Evolutionary conservation across 345 rosid species (phyloP).

Genomic region (Hirschfeldia incana): DNA sequence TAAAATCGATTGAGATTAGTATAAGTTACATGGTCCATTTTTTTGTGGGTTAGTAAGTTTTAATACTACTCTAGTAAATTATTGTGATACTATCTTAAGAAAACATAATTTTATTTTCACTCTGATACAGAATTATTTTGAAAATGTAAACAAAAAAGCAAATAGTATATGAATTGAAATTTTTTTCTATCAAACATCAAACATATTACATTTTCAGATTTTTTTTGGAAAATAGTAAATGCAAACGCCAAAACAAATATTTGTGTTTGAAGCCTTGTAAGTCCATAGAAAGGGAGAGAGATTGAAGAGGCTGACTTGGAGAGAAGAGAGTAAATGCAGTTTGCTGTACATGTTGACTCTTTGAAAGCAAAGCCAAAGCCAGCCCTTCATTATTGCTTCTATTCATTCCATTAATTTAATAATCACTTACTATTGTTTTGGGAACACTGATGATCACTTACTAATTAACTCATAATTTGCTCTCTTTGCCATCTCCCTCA

Average conservation of each 20-base stretch:
- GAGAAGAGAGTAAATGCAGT: slow-evolving; percentile 63
- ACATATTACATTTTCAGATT: background rate
- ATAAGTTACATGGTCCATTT: background rate
- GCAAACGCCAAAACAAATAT: slow-evolving; percentile 17
- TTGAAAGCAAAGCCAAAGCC: slow-evolving; percentile 35
- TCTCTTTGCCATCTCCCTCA: slow-evolving; percentile 12
- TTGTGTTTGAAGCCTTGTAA: slow-evolving; percentile 31
- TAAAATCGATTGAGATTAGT: background rate
- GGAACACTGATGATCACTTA: too few species aligned
- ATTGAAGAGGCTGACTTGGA: slow-evolving; percentile 53
- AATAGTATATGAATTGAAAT: background rate
- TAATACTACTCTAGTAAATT: background rate
- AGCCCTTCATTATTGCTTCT: slow-evolving; percentile 43
- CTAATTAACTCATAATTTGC: slow-evolving; percentile 19
- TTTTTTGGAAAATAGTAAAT: background rate
- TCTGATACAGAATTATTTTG: background rate
- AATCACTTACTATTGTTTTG: background rate
- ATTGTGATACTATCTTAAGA: background rate
- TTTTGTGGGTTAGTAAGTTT: background rate
- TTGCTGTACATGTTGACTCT: slow-evolving; percentile 71
- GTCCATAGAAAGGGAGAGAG: slow-evolving; percentile 24
- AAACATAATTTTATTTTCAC: background rate
- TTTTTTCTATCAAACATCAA: background rate
- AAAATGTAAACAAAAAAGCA: background rate
- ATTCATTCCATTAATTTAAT: slow-evolving; percentile 31